Percentiles rank a stretch among this genome's conserved stretches.
Conservation (phyloP, 2,329 filamentous ascomycete species). For the Bipolaris sorokiniana region DNA sequence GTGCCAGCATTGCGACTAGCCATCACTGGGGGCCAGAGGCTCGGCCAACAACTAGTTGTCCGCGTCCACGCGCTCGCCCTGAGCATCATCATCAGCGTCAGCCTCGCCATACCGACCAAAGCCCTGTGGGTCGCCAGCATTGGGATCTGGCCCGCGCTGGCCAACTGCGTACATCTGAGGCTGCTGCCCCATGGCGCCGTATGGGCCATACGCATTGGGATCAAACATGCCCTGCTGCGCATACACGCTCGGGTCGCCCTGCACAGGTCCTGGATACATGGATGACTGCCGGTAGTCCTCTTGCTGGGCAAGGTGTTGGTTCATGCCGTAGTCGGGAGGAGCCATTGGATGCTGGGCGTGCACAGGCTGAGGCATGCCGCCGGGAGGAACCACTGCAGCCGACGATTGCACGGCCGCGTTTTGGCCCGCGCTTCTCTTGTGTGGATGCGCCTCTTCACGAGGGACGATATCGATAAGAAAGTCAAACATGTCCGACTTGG, state of each 20-base stretch:
- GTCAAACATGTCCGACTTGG: constrained; percentile 99
- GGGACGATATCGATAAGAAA: constrained; percentile 99
- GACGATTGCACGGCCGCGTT: constrained; percentile 48
- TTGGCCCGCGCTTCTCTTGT: constrained; percentile 66
- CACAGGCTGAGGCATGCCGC: constrained; percentile 50
- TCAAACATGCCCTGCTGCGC: constrained; percentile 83
- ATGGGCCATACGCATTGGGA: constrained; percentile 80
- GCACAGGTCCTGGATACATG: constrained; percentile 84
- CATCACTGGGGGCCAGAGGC: not conserved
- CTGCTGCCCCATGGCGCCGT: constrained; percentile 77
- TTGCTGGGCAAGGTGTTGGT: constrained; percentile 64
- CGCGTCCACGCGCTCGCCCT: constrained; percentile 50
- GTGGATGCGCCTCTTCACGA: constrained; percentile 86
- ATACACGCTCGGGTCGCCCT: constrained; percentile 74
- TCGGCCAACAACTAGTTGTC: constrained; percentile 26
- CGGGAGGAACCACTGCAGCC: constrained; percentile 49
- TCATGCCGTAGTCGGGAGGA: constrained; percentile 63
- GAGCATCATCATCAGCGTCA: constrained; percentile 50
- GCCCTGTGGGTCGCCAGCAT: constrained; percentile 46
- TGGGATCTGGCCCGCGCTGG: constrained; percentile 48
- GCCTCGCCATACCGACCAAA: constrained; percentile 48
- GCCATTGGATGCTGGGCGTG: constrained; percentile 60
- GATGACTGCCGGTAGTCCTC: constrained; percentile 77
- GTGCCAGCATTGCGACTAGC: not conserved
- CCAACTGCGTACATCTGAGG: constrained; percentile 58